These are phyloP conservation scores for Ganoderma leucocontextum DNA, from an alignment of 1,284 basidiomycete genomes.

Conservation along the genomic window DNA sequence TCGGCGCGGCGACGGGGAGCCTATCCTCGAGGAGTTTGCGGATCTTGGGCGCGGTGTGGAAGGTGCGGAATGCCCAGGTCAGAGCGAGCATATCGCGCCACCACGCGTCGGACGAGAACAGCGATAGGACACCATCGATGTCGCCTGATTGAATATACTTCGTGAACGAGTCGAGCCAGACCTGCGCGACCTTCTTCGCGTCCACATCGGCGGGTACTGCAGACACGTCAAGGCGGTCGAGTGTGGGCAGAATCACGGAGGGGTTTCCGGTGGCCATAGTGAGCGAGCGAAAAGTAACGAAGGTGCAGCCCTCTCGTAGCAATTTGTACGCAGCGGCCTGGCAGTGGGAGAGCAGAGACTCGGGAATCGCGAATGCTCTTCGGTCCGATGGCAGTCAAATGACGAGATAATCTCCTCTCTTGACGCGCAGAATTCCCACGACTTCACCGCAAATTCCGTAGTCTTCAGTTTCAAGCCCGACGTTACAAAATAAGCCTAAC, in stretches of 20 bases:
- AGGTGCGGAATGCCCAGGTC: conserved; percentile 74
- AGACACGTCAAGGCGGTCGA: conserved; percentile 50
- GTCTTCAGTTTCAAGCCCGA: not conserved
- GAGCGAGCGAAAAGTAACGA: not conserved
- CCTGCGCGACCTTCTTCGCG: conserved; percentile 46
- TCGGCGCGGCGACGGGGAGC: conserved; percentile 48
- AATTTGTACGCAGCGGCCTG: not conserved
- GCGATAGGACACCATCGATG: conserved; percentile 45
- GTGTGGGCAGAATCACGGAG: conserved; percentile 50
- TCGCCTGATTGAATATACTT: conserved; percentile 46
- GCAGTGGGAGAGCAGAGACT: not conserved
- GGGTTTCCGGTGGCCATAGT: conserved; percentile 34
- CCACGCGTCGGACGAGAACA: conserved; percentile 55
- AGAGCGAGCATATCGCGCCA: conserved; percentile 71
- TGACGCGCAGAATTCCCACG: conserved; percentile 25
- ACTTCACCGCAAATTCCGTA: not conserved
- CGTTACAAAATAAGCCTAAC: not conserved
- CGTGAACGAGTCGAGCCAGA: conserved; percentile 57
- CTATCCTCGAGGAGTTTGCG: conserved; percentile 54
- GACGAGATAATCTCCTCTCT: conserved; percentile 30
- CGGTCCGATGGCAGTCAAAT: conserved; percentile 18
- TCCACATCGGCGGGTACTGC: conserved; percentile 46
- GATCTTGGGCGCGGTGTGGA: conserved; percentile 54
- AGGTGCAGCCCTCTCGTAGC: not conserved
- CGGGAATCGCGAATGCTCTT: not conserved